These are phyloP conservation scores for Mortierella sp. DNA, from an alignment of 371 early-diverging fungal genomes.

Conservation along the genomic window DNA sequence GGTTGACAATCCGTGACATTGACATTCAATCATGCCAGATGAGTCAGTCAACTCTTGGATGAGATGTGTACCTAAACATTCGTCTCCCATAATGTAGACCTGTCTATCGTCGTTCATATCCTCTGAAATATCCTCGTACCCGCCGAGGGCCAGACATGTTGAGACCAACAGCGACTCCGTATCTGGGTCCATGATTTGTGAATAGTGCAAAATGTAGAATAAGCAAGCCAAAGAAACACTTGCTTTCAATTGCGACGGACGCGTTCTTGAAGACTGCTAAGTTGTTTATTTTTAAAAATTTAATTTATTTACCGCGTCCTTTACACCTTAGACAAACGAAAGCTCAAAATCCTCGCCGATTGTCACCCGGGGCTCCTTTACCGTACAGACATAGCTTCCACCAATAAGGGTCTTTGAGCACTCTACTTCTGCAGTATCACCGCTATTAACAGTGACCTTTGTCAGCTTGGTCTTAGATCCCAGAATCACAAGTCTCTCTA, in stretches of 20 bases:
- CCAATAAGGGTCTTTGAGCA: slow-evolving; percentile 39
- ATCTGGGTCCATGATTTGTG: slow-evolving; percentile 42
- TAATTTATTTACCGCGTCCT: background rate
- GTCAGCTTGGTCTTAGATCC: slow-evolving; percentile 58
- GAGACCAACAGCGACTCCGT: slow-evolving; percentile 73
- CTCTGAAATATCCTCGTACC: slow-evolving; percentile 68
- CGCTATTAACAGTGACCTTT: slow-evolving; percentile 25
- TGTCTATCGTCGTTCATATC: slow-evolving; percentile 58
- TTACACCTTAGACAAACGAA: slow-evolving; percentile 33
- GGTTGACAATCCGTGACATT: background rate
- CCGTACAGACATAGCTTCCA: slow-evolving; percentile 56
- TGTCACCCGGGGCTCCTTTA: slow-evolving; percentile 78
- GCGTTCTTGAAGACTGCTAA: background rate
- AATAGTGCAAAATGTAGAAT: background rate
- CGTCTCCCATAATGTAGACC: slow-evolving; percentile 83
- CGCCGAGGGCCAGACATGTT: slow-evolving; percentile 87
- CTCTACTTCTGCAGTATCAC: slow-evolving; percentile 23
- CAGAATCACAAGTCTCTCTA: slow-evolving; percentile 74
- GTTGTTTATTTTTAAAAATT: slow-evolving; percentile 8
- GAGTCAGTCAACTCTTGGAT: background rate
- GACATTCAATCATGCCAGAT: background rate
- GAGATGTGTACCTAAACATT: slow-evolving; percentile 73
- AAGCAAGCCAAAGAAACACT: background rate
- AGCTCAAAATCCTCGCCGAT: slow-evolving; percentile 75
- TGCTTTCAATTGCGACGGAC: background rate